A percentile compares a stretch with the other conserved stretches of the same genome.
Evolutionary conservation across 352 stramenopile species (phyloP).

Genomic region (Pythium vanterpoolii): DNA sequence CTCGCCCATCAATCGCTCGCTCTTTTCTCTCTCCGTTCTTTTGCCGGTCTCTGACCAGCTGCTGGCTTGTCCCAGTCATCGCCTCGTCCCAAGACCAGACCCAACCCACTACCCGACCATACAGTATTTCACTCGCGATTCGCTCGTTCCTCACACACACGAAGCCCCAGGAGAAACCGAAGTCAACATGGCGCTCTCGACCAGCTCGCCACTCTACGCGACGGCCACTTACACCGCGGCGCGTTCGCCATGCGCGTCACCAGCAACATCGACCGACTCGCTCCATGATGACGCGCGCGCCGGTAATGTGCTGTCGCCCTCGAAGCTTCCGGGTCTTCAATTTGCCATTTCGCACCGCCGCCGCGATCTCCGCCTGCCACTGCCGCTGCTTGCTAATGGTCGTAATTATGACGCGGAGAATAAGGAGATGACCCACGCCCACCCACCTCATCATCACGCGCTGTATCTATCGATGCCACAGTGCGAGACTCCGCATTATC

Average conservation of each 20-base stretch:
- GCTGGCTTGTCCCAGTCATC: slow-evolving; percentile 11
- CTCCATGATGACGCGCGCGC: slow-evolving; percentile 8
- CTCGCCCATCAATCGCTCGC: background rate
- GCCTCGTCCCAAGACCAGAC: slow-evolving; percentile 3
- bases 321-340: slow-evolving; percentile 61
- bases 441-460: slow-evolving; percentile 2
- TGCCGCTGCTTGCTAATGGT: slow-evolving; percentile 41
- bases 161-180: background rate
- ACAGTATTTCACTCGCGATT: background rate
- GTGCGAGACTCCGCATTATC: slow-evolving; percentile 36
- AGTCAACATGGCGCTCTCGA: slow-evolving; percentile 12
- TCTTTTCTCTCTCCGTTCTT: background rate
- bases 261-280: slow-evolving; percentile 22
- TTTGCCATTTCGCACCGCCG: slow-evolving; percentile 58
- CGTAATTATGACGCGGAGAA: slow-evolving; percentile 7
- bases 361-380: slow-evolving; percentile 43
- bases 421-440: slow-evolving; percentile 16
- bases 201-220: slow-evolving; percentile 15
- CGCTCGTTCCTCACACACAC: background rate
- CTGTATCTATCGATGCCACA: slow-evolving; percentile 33
- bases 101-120: background rate
- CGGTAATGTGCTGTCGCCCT: slow-evolving; percentile 39
- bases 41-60: background rate
- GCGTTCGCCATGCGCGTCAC: slow-evolving; percentile 14
- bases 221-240: slow-evolving; percentile 12